Evolutionary conservation across 192 early-diverging fungal genomes (phyloP), one percentile per base, ranked within the genome.

Genomic region (Rhizophagus clarus): DNA sequence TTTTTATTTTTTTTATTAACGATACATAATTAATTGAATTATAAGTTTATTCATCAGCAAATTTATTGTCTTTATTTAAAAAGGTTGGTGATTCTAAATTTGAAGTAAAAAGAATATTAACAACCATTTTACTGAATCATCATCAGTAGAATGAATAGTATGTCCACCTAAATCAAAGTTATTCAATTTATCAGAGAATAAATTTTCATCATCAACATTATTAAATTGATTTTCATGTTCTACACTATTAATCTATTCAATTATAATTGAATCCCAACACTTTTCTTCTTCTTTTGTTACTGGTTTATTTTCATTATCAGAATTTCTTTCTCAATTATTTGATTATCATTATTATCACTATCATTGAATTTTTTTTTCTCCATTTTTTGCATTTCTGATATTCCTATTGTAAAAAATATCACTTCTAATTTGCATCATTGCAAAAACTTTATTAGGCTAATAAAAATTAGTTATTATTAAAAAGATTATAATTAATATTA

Each of bases 401-500:
- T 63, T 32, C n/a, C 22, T 0, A 63, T 76, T 24, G 26, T 63
- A 61, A 40, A 76, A 34, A 61, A 76, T 76, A 24, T 76, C 34
- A 47, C 61, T 28, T n/a, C 56, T 14, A 42, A 76, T 61, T 64
- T 76, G 51, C 8, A 22, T 10, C 11, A 73, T 73, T 73, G 17
- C 45, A 9, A 76, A 28, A 28, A 75, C 73, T 61, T 75, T 75
- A 8, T 61, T 61, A 61, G 56, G 20, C 73, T 75, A 29, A 34
- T 34, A 42, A 10, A 42, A 32, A 72, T 40, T n/a, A n/a, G n/a
- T n/a, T n/a, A n/a, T n/a, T n/a, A n/a, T n/a, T 47, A n/a, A 42
- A n/a, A 74, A 56, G 60, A 26, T n/a, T 9, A 56, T 42, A 31
- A 49, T 29, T 56, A 8, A 29, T 0, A 26, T 56, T 56, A 15